phyloP scores from a whole-genome alignment of 805 yeast species.

The Metschnikowia vanudenii region DNA sequence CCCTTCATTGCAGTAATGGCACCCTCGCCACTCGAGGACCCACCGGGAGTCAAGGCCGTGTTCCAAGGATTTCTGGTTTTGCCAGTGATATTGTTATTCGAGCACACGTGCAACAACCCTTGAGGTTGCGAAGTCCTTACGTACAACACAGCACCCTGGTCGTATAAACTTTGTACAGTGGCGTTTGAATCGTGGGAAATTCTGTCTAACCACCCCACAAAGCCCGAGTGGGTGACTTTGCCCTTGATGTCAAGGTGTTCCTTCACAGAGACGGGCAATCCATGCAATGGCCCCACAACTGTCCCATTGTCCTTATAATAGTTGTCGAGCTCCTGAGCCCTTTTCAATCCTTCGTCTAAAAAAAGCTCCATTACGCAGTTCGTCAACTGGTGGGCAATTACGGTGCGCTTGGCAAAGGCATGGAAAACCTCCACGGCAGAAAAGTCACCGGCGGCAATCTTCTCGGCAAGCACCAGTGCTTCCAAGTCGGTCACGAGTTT shows the following conservation, averaged over 20 bases:
- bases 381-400: conserved; percentile 21
- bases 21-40: conserved; percentile 22
- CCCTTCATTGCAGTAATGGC: conserved; percentile 22
- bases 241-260: conserved; percentile 19
- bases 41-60: conserved; percentile 18
- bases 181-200: conserved; percentile 10
- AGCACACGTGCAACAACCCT: conserved; percentile 20
- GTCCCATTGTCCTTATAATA: conserved; percentile 12
- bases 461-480: conserved; percentile 15
- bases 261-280: conserved; percentile 20
- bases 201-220: conserved; percentile 18
- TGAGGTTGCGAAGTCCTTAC: conserved; percentile 21
- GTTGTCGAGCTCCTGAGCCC: conserved; percentile 19
- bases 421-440: conserved; percentile 16
- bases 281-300: conserved; percentile 20
- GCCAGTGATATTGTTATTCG: conserved; percentile 21
- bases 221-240: conserved; percentile 18
- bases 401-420: conserved; percentile 20
- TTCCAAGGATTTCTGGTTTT: conserved; percentile 20
- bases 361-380: conserved; percentile 22
- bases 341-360: conserved; percentile 19
- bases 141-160: conserved; percentile 21
- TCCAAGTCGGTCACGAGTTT: conserved; percentile 12
- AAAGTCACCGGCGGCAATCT: conserved; percentile 16
- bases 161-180: conserved; percentile 13